phyloP scores from a whole-genome alignment of 2,329 filamentous ascomycete species.

The Fusarium buxicola region DNA sequence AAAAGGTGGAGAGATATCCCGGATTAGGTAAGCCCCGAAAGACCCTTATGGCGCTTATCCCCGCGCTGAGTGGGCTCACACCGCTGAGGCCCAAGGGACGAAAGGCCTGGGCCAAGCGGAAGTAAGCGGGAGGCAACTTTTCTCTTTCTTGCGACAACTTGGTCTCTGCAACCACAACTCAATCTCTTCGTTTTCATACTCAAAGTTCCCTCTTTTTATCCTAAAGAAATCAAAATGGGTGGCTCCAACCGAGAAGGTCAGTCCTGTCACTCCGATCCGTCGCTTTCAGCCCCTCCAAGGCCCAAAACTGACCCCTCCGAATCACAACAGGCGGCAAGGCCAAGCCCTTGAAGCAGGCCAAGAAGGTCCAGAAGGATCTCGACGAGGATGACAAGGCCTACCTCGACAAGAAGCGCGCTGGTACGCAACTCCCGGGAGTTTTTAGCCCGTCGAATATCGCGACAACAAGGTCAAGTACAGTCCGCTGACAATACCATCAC shows the following conservation, averaged over 20 bases:
- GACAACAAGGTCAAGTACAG: not conserved
- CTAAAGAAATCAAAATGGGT: constrained; percentile 49
- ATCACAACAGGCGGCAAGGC: constrained; percentile 78
- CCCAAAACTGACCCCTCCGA: constrained; percentile 40
- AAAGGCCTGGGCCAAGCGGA: constrained; percentile 32
- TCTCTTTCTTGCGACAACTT: constrained; percentile 38
- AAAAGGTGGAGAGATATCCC: constrained; percentile 28
- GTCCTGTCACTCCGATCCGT: constrained; percentile 16
- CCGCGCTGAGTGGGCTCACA: constrained; percentile 31
- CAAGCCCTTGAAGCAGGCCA: constrained; percentile 88
- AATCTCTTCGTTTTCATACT: constrained; percentile 29
- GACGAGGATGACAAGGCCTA: constrained; percentile 89
- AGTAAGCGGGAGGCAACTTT: constrained; percentile 44
- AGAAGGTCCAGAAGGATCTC: constrained; percentile 84
- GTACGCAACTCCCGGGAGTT: constrained; percentile 62
- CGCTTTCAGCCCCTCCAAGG: not conserved
- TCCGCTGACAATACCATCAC: constrained; percentile 30
- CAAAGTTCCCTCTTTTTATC: constrained; percentile 13
- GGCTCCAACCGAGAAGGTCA: constrained; percentile 55
- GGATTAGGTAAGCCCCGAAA: constrained; percentile 43
- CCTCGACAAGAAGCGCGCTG: constrained; percentile 85
- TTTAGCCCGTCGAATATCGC: not conserved
- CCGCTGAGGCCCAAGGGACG: constrained; percentile 18
- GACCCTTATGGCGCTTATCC: constrained; percentile 40
- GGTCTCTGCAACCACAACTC: constrained; percentile 12